These are phyloP conservation scores for Xylariomycetidae sp. DNA, from an alignment of 2,329 filamentous ascomycete genomes.

Conservation along the genomic window DNA sequence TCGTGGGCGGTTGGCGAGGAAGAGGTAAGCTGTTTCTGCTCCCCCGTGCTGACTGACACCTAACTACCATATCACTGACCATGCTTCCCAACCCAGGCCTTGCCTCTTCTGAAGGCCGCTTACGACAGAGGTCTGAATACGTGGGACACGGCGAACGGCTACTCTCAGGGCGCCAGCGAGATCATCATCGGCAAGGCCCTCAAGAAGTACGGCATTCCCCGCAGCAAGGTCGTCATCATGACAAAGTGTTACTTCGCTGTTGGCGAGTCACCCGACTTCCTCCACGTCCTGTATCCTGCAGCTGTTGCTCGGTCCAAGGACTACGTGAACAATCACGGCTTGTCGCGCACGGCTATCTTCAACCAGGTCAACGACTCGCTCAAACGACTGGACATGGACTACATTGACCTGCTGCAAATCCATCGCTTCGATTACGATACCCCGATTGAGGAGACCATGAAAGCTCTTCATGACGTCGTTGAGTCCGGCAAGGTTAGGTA, in stretches of 20 bases:
- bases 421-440: conserved; percentile 54
- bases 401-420: conserved; percentile 44
- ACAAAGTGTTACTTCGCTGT: neutral
- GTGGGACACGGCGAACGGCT: neutral
- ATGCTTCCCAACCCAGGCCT: too few species aligned
- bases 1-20: neutral
- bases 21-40: too few species aligned
- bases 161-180: conserved; percentile 58
- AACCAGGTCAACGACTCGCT: conserved; percentile 32
- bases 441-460: conserved; percentile 58
- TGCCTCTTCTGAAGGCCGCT: neutral
- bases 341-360: conserved; percentile 29
- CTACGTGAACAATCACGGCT: conserved; percentile 14
- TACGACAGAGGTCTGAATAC: neutral
- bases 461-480: conserved; percentile 55
- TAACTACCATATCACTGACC: too few species aligned
- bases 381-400: conserved; percentile 42
- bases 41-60: too few species aligned
- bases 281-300: too few species aligned
- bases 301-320: too few species aligned
- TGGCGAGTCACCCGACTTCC: too few species aligned
- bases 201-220: conserved; percentile 58
- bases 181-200: conserved; percentile 60
- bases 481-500: conserved; percentile 54
- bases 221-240: conserved; percentile 57